A percentile compares a stretch with the other conserved stretches of the same genome.
These are phyloP conservation scores for Paraglomus occultum DNA, from an alignment of 192 early-diverging fungal species.

Conservation along the genomic window DNA sequence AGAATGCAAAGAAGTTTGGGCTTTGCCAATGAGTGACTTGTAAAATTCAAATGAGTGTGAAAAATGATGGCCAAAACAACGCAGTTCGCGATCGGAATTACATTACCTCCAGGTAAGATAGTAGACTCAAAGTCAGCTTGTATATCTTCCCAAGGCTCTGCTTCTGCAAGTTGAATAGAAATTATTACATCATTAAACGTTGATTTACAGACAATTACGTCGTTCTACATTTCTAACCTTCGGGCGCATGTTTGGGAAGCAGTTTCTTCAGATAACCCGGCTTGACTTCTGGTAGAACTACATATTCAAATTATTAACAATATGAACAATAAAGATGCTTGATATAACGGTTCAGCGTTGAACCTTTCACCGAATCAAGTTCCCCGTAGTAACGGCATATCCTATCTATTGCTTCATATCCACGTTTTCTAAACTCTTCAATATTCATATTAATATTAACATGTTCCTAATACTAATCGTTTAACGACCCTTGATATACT, in stretches of 20 bases:
- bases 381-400: constrained; percentile 61
- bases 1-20: constrained; percentile 64
- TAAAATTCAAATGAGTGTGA: neutral
- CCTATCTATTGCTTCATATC: constrained; percentile 58
- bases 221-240: constrained; percentile 35
- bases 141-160: constrained; percentile 42
- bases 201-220: constrained; percentile 27
- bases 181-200: neutral
- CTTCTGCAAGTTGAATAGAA: constrained; percentile 5
- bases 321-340: neutral
- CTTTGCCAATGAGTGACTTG: constrained; percentile 66
- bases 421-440: constrained; percentile 56
- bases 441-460: constrained; percentile 28
- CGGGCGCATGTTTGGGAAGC: constrained; percentile 56
- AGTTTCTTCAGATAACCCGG: constrained; percentile 58
- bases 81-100: no score
- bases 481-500: no score
- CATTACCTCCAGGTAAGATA: constrained; percentile 54
- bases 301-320: neutral
- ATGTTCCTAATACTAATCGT: no score
- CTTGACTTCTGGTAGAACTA: constrained; percentile 50
- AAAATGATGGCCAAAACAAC: no score
- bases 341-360: neutral
- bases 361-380: constrained; percentile 40
- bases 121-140: constrained; percentile 47